Conservation (phyloP, 805 yeast species). For the Teunomyces aglyptinius region DNA sequence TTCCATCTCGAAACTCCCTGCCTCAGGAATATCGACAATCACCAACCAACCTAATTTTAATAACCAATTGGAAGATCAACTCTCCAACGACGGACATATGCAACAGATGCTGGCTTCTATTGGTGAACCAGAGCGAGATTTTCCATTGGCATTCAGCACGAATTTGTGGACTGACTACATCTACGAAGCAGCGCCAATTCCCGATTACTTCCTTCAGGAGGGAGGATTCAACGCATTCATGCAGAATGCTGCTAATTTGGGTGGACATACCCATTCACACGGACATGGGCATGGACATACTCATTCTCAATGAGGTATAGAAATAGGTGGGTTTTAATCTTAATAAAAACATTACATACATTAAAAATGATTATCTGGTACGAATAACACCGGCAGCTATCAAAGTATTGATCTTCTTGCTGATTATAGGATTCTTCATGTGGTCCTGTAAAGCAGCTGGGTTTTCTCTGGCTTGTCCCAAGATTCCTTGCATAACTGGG, state of each 20-base stretch:
- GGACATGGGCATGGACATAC: not conserved
- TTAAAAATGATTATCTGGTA: conserved; percentile 53
- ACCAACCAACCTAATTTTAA: not conserved
- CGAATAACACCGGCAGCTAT: conserved; percentile 97
- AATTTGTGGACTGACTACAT: not conserved
- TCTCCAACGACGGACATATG: not conserved
- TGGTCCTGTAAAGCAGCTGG: conserved; percentile 98
- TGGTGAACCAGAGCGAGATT: not conserved
- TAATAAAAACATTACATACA: conserved; percentile 4
- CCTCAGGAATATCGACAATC: not conserved
- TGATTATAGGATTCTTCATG: conserved; percentile 93
- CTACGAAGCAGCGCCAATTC: not conserved
- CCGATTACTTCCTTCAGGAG: not conserved
- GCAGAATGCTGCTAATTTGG: not conserved
- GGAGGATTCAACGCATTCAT: not conserved
- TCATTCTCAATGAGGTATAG: not conserved
- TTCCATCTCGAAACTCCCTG: not conserved
- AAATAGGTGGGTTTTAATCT: not conserved
- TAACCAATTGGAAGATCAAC: not conserved
- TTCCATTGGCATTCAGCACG: not conserved
- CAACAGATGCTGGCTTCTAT: not conserved
- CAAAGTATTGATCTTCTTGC: conserved; percentile 80
- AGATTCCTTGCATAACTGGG: conserved; percentile 93
- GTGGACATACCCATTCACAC: not conserved
- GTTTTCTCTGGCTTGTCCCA: conserved; percentile 89